Conservation (phyloP, 768 basidiomycete species). For the Kwoniella mangroviensis region DNA sequence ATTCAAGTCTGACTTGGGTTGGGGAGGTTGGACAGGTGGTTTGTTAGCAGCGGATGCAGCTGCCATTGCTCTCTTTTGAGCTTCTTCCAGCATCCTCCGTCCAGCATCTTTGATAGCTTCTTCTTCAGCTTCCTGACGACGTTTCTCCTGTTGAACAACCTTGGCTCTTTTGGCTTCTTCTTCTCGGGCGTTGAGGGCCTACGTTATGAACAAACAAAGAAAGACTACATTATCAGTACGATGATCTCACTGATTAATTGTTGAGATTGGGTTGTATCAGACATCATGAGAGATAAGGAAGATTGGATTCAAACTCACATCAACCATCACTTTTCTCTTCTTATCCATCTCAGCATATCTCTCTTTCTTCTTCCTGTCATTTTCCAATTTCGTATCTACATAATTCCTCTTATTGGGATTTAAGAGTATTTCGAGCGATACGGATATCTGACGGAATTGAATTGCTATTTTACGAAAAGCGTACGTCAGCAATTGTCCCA, state of each 20-base stretch:
- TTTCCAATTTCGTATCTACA: conserved; percentile 46
- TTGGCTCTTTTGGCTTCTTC: conserved; percentile 55
- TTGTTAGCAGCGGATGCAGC: conserved; percentile 8
- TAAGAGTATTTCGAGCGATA: conserved; percentile 46
- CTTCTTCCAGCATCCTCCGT: conserved; percentile 48
- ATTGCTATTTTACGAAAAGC: conserved; percentile 23
- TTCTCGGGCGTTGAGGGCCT: conserved; percentile 51
- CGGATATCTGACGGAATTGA: conserved; percentile 49
- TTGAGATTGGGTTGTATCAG: too few species aligned
- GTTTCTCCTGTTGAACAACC: conserved; percentile 31
- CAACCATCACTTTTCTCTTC: conserved; percentile 50
- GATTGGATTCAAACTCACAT: conserved; percentile 42
- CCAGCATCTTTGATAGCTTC: conserved; percentile 52
- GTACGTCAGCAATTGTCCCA: background rate
- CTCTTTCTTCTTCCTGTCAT: conserved; percentile 43
- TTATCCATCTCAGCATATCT: conserved; percentile 51
- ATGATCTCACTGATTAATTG: too few species aligned
- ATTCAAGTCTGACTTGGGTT: conserved; percentile 2
- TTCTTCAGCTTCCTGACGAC: conserved; percentile 44
- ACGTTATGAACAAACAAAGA: background rate
- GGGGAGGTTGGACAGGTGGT: background rate
- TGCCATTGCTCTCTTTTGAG: conserved; percentile 40
- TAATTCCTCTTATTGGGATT: conserved; percentile 48
- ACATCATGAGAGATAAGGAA: background rate
- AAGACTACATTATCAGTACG: too few species aligned